A percentile compares a stretch with the other conserved stretches of the same genome.
Evolutionary conservation across 305 asterid species (phyloP).

Genomic region (Petunia hybrid): DNA sequence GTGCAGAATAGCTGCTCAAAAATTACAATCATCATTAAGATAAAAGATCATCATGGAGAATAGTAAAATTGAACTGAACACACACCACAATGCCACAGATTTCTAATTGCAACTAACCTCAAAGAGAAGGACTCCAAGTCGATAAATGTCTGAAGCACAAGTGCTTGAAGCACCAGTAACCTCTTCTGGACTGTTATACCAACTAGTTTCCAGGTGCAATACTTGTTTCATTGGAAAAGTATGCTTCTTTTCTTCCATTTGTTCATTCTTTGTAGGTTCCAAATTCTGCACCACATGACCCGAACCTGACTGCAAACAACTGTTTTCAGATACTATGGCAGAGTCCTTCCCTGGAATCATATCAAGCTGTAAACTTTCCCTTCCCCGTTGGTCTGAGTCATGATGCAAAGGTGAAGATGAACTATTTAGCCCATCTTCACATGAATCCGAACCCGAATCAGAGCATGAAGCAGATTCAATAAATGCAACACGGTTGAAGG

Average conservation of each 20-base stretch:
- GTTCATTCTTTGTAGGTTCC: conserved; percentile 37
- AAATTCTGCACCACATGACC: conserved; percentile 38
- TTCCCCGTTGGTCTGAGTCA: conserved; percentile 34
- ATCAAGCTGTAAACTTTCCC: conserved; percentile 34
- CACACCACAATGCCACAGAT: background rate
- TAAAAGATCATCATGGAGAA: background rate
- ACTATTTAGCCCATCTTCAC: conserved; percentile 60
- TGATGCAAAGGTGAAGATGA: conserved; percentile 45
- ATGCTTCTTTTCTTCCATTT: conserved; percentile 41
- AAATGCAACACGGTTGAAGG: conserved; percentile 78
- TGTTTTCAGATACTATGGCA: conserved; percentile 52
- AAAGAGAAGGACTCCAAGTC: conserved; percentile 90
- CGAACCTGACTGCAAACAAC: conserved; percentile 54
- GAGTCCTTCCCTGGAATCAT: conserved; percentile 40
- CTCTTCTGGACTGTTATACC: conserved; percentile 68
- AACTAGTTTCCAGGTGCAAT: conserved; percentile 53
- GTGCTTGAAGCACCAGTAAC: conserved; percentile 55
- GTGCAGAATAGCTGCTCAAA: conserved; percentile 81
- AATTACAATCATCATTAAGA: conserved; percentile 31
- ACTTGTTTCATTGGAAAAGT: conserved; percentile 57
- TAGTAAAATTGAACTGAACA: conserved; percentile 2
- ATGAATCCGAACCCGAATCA: conserved; percentile 78
- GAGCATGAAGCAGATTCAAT: conserved; percentile 95
- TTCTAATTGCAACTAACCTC: conserved; percentile 63
- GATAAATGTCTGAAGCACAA: conserved; percentile 90